Percentiles rank a stretch among this genome's conserved stretches.
phyloP scores from a whole-genome alignment of 176 grass and related monocot species.

The Poa annua region DNA sequence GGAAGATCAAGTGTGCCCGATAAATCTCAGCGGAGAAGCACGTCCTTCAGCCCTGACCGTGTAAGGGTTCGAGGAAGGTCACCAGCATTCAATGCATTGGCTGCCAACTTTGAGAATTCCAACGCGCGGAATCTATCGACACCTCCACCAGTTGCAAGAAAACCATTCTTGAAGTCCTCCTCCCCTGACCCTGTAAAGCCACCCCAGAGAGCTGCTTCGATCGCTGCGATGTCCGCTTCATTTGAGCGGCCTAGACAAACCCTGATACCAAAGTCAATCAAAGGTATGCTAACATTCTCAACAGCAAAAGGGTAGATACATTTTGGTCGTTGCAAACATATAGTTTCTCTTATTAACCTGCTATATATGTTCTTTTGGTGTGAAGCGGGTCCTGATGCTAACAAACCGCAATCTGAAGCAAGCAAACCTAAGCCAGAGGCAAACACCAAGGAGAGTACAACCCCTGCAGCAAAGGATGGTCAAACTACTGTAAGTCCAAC shows the following conservation, averaged over 20 bases:
- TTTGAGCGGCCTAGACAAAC: slow-evolving; percentile 83
- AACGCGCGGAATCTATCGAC: slow-evolving; percentile 93
- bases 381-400: slow-evolving; percentile 73
- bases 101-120: slow-evolving; percentile 93
- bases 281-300: slow-evolving; percentile 67
- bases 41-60: slow-evolving; percentile 97
- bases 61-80: slow-evolving; percentile 93
- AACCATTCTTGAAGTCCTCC: slow-evolving; percentile 58
- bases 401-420: slow-evolving; percentile 53
- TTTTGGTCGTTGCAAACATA: slow-evolving; percentile 11
- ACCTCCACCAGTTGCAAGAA: slow-evolving; percentile 78
- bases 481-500: slow-evolving; percentile 45
- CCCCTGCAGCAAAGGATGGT: slow-evolving; percentile 45
- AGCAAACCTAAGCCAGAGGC: slow-evolving; percentile 72
- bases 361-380: slow-evolving; percentile 40
- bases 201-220: slow-evolving; percentile 60
- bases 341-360: slow-evolving; percentile 50
- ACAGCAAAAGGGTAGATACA: neutral
- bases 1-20: slow-evolving; percentile 85
- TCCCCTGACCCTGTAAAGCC: slow-evolving; percentile 69
- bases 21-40: slow-evolving; percentile 95
- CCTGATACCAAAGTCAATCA: slow-evolving; percentile 94
- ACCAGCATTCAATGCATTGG: slow-evolving; percentile 93
- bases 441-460: slow-evolving; percentile 66
- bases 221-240: slow-evolving; percentile 69